Conservation (phyloP, 75 land plant species). For the Selaginella moellendorffii region DNA sequence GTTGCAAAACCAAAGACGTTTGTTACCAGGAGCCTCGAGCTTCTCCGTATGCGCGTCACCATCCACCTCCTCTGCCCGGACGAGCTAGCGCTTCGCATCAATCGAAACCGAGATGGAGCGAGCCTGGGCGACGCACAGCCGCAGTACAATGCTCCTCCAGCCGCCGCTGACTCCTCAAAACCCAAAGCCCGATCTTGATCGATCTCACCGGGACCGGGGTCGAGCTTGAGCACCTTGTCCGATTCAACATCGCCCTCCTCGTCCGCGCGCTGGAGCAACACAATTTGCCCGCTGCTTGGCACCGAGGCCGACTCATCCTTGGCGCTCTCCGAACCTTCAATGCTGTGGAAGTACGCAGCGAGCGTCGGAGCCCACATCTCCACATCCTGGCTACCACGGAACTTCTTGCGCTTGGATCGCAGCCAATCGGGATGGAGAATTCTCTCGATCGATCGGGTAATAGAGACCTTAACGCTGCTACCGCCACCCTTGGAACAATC, state of each 20-base stretch:
- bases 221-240: neutral
- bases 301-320: neutral
- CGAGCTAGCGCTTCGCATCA: neutral
- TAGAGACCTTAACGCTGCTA: too few relatives aligned
- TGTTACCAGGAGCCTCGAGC: neutral
- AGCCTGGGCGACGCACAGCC: neutral
- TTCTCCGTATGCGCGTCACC: neutral
- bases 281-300: neutral
- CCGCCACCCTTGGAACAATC: too few relatives aligned
- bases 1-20: neutral
- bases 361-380: slow-evolving; percentile 13
- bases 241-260: too few relatives aligned
- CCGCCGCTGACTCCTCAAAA: neutral
- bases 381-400: neutral
- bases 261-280: neutral
- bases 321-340: neutral
- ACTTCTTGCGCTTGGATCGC: neutral
- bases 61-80: neutral
- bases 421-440: neutral
- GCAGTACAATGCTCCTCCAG: neutral
- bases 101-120: neutral
- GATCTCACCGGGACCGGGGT: neutral
- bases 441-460: neutral
- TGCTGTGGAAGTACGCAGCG: slow-evolving; percentile 12
- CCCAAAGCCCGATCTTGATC: neutral